These are phyloP conservation scores for Madurella mycetomatis DNA, from an alignment of 2,329 filamentous ascomycete species.

Conservation along the genomic window DNA sequence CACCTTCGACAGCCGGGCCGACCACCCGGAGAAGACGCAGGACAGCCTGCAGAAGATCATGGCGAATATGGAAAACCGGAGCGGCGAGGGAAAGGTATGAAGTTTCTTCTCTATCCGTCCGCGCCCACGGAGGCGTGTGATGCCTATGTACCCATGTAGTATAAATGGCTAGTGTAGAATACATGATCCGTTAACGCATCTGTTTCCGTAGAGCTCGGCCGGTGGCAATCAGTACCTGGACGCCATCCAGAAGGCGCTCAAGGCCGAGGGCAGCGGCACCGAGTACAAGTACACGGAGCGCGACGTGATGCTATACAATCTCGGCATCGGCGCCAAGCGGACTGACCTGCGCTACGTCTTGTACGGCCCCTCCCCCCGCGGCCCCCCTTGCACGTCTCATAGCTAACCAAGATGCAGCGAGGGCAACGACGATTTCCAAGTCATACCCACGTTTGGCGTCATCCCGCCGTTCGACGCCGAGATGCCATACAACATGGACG, in stretches of 20 bases:
- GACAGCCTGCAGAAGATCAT: slow-evolving; percentile 72
- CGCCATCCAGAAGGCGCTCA: slow-evolving; percentile 72
- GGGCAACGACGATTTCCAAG: slow-evolving; percentile 86
- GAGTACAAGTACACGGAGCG: slow-evolving; percentile 80
- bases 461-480: slow-evolving; percentile 88
- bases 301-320: slow-evolving; percentile 91
- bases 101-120: slow-evolving; percentile 20
- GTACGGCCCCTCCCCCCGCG: slow-evolving; percentile 30
- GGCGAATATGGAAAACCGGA: slow-evolving; percentile 80
- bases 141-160: slow-evolving; percentile 21
- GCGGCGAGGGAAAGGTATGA: slow-evolving; percentile 58
- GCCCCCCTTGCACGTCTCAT: neutral
- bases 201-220: slow-evolving; percentile 25
- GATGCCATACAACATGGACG: slow-evolving; percentile 71
- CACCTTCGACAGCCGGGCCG: slow-evolving; percentile 82
- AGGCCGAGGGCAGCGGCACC: slow-evolving; percentile 64
- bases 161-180: slow-evolving; percentile 25
- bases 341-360: slow-evolving; percentile 84
- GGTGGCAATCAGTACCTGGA: slow-evolving; percentile 58
- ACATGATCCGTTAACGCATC: slow-evolving; percentile 23
- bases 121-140: slow-evolving; percentile 15
- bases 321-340: slow-evolving; percentile 87
- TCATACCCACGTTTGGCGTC: slow-evolving; percentile 91
- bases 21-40: slow-evolving; percentile 75
- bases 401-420: slow-evolving; percentile 46